Evolutionary conservation across 2,329 filamentous ascomycete species (phyloP), one percentile per base, ranked within the genome.

Genomic region (Colletotrichum acutatum): DNA sequence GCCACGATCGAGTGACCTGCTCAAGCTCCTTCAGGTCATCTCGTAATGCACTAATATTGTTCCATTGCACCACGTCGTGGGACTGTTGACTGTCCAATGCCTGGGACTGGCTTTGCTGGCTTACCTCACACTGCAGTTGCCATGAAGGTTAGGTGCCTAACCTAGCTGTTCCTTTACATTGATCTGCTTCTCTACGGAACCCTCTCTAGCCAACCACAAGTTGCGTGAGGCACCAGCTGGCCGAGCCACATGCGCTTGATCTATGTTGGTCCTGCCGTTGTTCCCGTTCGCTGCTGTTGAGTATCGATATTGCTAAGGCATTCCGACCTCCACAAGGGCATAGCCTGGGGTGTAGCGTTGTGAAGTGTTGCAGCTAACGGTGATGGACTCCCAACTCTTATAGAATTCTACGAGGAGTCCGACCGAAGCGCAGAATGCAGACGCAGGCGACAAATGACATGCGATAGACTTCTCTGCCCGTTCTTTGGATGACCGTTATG

Each of bases 401-500:
- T 19, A 49, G 19, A 49, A 49, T 49, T 49, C 19, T 22, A 19
- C 11, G 42, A 49, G 8, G 11, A 49, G 19, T 19, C 19, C 42
- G 19, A 8, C 42, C 42, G 42, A 49, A 49, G 19, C 7, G 42
- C 42, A 16, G 30, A 57, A 66, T 26, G 61, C 61, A 64, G 32
- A 16, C 53, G 26, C 34, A 49, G n/a, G 53, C 53, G 26, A 46
- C 57, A 61, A 34, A 37, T 28, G 60, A 63, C 3, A 28, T 54
- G 30, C 66, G 32, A 60, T 60, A 34, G 34, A 52, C 56, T 57
- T 42, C 60, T 54, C 54, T 53, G 37, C 22, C 53, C 46, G 11
- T n/a, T 57, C 49, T 68, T 71, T 32, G 57, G 68, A 71, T 57
- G 68, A 71, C 56, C 28, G 64, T 37, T 67, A 52, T 67, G 26